Evolutionary conservation across 2,329 filamentous ascomycete genomes (phyloP), one percentile per base, ranked within the genome.

Genomic region (Diaporthe capsici): DNA sequence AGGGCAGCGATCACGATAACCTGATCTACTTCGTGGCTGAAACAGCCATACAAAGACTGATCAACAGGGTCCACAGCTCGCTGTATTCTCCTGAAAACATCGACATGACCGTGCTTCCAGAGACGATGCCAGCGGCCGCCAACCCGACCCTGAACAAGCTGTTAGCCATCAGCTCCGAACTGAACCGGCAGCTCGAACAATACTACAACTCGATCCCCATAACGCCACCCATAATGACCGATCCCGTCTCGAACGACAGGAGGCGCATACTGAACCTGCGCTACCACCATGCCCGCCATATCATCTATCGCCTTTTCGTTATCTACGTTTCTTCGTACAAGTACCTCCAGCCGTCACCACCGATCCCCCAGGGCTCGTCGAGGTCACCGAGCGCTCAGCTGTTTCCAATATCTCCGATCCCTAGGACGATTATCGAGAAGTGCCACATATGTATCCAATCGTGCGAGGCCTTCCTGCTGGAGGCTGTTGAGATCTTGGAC

Each of bases 281-380:
- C 79, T 95, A 94, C 81, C 94, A 93, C 79, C 92, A 92, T 73
- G 92, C 91, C 1, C 87, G 88, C 28, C 94, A 94, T 78, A 90
- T 95, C 79, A 93, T 94, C 75, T 88, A 94, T 80, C 88, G 93
- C 39, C 93, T 92, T 1, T 91, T 93, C 77, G 78, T 85, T 3
- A 78, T 84, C 15, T 79, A 78, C 42, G 77, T 81, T 9, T 80
- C 81, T 12, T 75, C 76, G 22, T 80, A 81, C 70, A 80, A 79
- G 44, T 77, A 78, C 17, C 73, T 61, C 15, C 77, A 31, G 67
- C 67, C 58, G 42, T 73, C 73, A 13, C 61, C 73, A n/a, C 61
- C 73, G n/a, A 47, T 34, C 51, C 51, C 31, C 28, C 74, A 67
- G 28, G 49, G 39, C 37, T 34, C 75, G 12, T 70, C 75, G 25